Evolutionary conservation across 768 basidiomycete species (phyloP).

Genomic region (Russula foetens): DNA sequence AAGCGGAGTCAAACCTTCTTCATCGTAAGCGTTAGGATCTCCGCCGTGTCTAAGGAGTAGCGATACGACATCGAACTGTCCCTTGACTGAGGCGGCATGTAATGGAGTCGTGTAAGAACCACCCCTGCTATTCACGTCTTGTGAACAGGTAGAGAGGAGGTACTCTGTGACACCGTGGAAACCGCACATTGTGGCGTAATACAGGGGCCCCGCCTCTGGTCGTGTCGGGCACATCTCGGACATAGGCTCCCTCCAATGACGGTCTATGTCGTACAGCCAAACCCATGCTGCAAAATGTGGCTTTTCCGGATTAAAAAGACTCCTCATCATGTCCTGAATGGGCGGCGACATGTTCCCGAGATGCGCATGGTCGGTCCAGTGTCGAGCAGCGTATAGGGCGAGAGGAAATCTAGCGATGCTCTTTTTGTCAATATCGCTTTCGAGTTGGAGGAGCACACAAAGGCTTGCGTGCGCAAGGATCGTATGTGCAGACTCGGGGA

Average conservation of each 20-base stretch:
- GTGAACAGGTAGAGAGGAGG: background rate
- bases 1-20: background rate
- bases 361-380: slow-evolving; percentile 1
- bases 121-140: background rate
- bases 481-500: background rate
- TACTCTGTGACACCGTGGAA: background rate
- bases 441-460: background rate
- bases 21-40: background rate
- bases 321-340: background rate
- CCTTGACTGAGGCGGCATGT: background rate
- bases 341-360: background rate
- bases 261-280: background rate
- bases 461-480: background rate
- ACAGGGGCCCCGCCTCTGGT: background rate
- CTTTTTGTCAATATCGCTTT: background rate
- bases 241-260: background rate
- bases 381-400: background rate
- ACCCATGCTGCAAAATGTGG: slow-evolving; percentile 4
- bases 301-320: background rate
- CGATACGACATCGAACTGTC: background rate
- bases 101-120: background rate
- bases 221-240: background rate
- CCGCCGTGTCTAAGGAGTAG: background rate
- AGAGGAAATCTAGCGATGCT: background rate
- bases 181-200: background rate